Conservation (phyloP, 2,329 filamentous ascomycete genomes). For the Colletotrichum sp. region DNA sequence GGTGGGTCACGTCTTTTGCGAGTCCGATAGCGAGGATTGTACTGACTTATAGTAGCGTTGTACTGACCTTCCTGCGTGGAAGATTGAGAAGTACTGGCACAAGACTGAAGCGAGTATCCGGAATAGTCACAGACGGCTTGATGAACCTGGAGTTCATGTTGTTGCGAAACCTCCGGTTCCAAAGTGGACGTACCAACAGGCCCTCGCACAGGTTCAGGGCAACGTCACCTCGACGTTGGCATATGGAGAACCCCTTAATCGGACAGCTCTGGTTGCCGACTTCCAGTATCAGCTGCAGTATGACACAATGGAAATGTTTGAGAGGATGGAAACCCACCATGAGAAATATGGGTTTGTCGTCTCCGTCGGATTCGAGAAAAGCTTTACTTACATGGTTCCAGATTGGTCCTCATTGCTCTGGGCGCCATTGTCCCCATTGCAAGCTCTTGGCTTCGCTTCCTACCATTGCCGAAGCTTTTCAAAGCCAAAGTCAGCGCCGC, state of each 20-base stretch:
- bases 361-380: background rate
- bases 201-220: background rate
- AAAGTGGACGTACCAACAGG: background rate
- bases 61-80: constrained; percentile 30
- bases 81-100: constrained; percentile 26
- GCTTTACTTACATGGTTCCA: background rate
- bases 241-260: constrained; percentile 26
- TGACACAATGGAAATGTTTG: constrained; percentile 57
- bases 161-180: background rate
- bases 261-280: constrained; percentile 33
- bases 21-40: background rate
- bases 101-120: background rate
- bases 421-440: constrained; percentile 29
- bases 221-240: background rate
- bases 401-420: constrained; percentile 26
- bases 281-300: constrained; percentile 44
- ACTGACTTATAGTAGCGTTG: constrained; percentile 29
- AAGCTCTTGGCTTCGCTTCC: constrained; percentile 31
- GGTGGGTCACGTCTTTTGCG: constrained; percentile 25
- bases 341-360: constrained; percentile 18
- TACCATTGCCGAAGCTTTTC: constrained; percentile 19
- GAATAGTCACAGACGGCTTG: background rate
- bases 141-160: background rate
- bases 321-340: constrained; percentile 44
- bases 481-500: background rate